Base-by-base conservation (phyloP, 2,329 filamentous ascomycete genomes). In the Tolypocladium pustulatum region DNA sequence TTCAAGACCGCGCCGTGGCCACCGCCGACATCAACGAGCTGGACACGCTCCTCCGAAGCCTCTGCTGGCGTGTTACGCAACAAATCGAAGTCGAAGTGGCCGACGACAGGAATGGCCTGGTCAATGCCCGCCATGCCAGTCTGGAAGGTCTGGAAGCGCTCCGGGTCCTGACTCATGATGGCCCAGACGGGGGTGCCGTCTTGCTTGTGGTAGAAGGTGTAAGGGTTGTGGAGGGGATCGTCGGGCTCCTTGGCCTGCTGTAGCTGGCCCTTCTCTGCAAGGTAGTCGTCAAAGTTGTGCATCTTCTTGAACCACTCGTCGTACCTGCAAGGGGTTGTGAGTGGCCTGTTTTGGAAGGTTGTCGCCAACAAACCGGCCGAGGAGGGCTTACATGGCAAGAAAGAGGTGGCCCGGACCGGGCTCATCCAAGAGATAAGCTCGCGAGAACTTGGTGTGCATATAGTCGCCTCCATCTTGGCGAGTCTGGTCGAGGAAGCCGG, bases 281-380 rank as follows among this genome's bases (percentile, higher is more conserved):
- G 65, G 54, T 72, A 71, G 27, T 71, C 69, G 63, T 71, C 66
- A 53, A 72, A 71, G 60, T 66, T 66, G 63, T 67, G 61, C 66
- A 70, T 69, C 54, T 68, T 66, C 54, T 67, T 71, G 58, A 71
- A 65, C 67, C 68, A 72, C 41, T 70, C 66, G 54, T 72, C 69
- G 43, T 71, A 69, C 68, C 67, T 69, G 49, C 4, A 43, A 4
- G 22, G 13, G 13, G 20, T 56, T 34, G 36, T 55, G 22, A 51
- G 30, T 32, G 37, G 17, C 32, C 2, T 20, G 15, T n/a, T 8
- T 27, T 12, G 38, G n/a, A 25, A 25, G 54, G 9, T 15, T n/a
- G 4, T 27, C 25, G 27, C 9, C 8, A 22, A 17, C 15, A 1
- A 20, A 9, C 9, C 2, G 46, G 15, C 46, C 46, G 25, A 25